These are phyloP conservation scores for Lecanicillium sp. DNA, from an alignment of 2,329 filamentous ascomycete species.

Conservation along the genomic window DNA sequence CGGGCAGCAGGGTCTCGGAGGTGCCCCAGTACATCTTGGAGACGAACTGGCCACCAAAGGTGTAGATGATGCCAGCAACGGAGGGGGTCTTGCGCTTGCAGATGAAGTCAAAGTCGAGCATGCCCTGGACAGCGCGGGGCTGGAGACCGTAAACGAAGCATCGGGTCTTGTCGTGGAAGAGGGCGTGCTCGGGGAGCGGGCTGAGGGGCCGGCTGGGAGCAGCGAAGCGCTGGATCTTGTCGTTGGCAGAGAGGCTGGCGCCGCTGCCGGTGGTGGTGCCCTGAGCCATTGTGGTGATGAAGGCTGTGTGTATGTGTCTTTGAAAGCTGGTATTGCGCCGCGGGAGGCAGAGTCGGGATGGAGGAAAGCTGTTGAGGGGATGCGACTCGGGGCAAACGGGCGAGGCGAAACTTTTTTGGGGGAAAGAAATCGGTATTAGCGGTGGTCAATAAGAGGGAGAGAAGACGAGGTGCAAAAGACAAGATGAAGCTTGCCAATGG, in stretches of 20 bases:
- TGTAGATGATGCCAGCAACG: constrained; percentile 99
- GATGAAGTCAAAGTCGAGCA: constrained; percentile 99
- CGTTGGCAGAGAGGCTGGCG: constrained; percentile 70
- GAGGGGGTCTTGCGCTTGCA: constrained; percentile 97
- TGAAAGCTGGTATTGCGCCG: constrained; percentile 10
- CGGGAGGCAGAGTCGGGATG: constrained; percentile 10
- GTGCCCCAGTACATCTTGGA: constrained; percentile 99
- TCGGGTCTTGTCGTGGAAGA: constrained; percentile 99
- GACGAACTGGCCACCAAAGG: constrained; percentile 98
- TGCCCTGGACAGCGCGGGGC: constrained; percentile 84
- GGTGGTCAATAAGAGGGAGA: neutral
- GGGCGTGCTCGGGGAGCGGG: constrained; percentile 78
- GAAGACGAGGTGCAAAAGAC: neutral
- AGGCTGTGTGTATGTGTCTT: constrained; percentile 6
- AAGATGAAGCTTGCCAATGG: constrained; percentile 8
- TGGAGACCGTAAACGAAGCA: constrained; percentile 99
- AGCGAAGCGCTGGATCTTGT: constrained; percentile 96
- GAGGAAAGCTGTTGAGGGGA: constrained; percentile 13
- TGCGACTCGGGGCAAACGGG: constrained; percentile 12
- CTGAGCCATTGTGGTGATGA: constrained; percentile 48
- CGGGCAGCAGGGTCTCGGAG: constrained; percentile 95
- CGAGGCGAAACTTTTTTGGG: constrained; percentile 12
- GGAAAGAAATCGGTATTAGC: neutral
- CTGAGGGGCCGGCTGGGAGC: constrained; percentile 88
- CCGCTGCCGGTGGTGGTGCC: constrained; percentile 44